Conservation (phyloP, 768 basidiomycete species). For the Amanita subjunquillea region DNA sequence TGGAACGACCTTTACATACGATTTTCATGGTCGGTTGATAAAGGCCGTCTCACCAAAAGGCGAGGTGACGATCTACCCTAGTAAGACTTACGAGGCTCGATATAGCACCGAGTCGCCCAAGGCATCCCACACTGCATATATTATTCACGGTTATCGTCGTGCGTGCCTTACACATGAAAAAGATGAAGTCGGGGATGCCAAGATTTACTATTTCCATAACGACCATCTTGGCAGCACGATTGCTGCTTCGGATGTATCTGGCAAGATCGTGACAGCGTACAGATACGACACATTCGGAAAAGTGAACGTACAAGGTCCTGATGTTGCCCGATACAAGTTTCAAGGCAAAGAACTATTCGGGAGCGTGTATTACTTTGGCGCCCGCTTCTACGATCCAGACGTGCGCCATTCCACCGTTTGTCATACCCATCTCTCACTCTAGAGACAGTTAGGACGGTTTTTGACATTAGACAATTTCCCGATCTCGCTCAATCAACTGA, state of each 20-base stretch:
- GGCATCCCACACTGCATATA: not conserved
- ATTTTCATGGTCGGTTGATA: not conserved
- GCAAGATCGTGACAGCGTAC: too few species aligned
- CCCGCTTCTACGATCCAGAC: not conserved
- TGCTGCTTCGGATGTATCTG: too few species aligned
- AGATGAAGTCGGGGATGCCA: too few species aligned
- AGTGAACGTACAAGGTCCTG: too few species aligned
- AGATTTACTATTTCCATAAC: too few species aligned
- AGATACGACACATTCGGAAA: not conserved
- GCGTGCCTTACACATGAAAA: too few species aligned
- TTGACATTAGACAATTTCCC: not conserved
- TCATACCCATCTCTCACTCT: too few species aligned
- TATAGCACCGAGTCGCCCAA: too few species aligned
- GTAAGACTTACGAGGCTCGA: not conserved
- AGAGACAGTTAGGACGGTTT: not conserved
- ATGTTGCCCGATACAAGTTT: too few species aligned
- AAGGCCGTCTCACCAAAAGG: not conserved
- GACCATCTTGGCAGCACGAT: too few species aligned
- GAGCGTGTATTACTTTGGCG: not conserved
- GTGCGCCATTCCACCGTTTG: not conserved
- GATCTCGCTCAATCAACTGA: not conserved
- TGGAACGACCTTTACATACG: too few species aligned
- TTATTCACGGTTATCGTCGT: too few species aligned
- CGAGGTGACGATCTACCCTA: not conserved
- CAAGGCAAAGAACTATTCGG: not conserved